phyloP scores from a whole-genome alignment of 192 early-diverging fungal genomes.

The Polychytrium aggregatum region DNA sequence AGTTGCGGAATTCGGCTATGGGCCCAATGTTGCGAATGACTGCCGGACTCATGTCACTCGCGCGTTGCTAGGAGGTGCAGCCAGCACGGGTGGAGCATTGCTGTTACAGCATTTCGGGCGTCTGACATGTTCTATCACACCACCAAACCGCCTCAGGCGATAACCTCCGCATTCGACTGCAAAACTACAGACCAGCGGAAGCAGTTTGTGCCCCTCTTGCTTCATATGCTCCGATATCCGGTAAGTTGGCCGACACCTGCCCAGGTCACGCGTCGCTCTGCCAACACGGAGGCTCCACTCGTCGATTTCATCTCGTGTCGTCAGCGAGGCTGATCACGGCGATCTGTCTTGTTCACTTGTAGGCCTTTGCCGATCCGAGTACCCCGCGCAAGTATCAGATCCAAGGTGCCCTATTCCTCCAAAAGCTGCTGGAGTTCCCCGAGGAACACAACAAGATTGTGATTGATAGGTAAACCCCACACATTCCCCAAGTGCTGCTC shows the following conservation, averaged over 20 bases:
- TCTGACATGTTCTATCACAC: too few relatives aligned
- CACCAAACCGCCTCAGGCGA: not conserved
- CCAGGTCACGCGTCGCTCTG: too few relatives aligned
- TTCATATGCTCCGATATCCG: slow-evolving; percentile 47
- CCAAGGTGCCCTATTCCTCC: slow-evolving; percentile 59
- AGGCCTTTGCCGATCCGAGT: too few relatives aligned
- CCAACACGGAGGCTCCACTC: too few relatives aligned
- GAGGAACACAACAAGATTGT: slow-evolving; percentile 46
- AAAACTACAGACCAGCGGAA: slow-evolving; percentile 34
- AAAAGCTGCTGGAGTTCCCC: slow-evolving; percentile 49
- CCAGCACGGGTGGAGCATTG: too few relatives aligned
- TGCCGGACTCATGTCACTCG: too few relatives aligned
- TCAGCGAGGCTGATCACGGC: not conserved
- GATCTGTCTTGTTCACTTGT: slow-evolving; percentile 2
- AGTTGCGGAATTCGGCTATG: too few relatives aligned
- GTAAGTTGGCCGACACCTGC: too few relatives aligned
- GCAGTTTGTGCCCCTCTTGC: slow-evolving; percentile 46
- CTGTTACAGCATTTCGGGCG: too few relatives aligned
- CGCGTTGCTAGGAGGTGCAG: too few relatives aligned
- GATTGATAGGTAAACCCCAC: slow-evolving; percentile 20
- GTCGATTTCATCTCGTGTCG: not conserved
- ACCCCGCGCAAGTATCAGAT: slow-evolving; percentile 27
- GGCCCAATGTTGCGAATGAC: too few relatives aligned
- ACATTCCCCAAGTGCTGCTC: slow-evolving; percentile 1
- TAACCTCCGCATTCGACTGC: slow-evolving; percentile 40